Percentiles rank a stretch among this genome's conserved stretches.
Evolutionary conservation across 2,329 filamentous ascomycete species (phyloP).

Genomic region (Passalora sequoiae): DNA sequence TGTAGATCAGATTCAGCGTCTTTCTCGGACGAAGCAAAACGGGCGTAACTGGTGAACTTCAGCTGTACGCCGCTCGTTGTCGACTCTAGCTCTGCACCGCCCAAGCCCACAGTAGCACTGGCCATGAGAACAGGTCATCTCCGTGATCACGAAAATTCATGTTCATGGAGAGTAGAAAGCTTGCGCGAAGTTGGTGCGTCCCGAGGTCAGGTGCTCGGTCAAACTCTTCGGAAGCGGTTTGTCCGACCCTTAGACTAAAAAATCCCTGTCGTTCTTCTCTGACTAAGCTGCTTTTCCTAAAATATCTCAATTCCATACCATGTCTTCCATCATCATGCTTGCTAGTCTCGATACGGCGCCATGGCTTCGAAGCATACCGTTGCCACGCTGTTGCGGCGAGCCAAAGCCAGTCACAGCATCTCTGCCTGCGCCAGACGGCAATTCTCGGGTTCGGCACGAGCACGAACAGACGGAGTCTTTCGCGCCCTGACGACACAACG

Average conservation of each 20-base stretch:
- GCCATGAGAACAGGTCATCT: slow-evolving; percentile 8
- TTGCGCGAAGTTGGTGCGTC: no score
- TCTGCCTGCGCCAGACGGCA: slow-evolving; percentile 2
- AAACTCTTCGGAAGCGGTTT: no score
- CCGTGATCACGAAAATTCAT: background rate
- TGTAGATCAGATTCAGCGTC: slow-evolving; percentile 7
- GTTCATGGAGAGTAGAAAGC: no score
- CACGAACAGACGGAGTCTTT: slow-evolving; percentile 55
- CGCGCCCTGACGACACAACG: slow-evolving; percentile 54
- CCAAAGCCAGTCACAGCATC: background rate
- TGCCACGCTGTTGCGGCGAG: slow-evolving; percentile 1
- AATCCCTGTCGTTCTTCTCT: no score
- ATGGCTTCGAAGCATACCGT: background rate
- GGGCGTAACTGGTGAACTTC: slow-evolving; percentile 17
- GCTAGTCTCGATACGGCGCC: no score
- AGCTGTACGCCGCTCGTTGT: slow-evolving; percentile 17
- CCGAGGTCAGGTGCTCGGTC: no score
- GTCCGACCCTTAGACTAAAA: no score
- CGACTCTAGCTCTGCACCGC: background rate
- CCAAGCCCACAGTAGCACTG: background rate
- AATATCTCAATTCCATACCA: no score
- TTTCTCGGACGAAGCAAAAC: slow-evolving; percentile 21
- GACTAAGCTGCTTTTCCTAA: no score
- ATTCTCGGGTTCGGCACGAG: slow-evolving; percentile 19
- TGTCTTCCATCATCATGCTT: no score